Evolutionary conservation across 768 basidiomycete genomes (phyloP).

Genomic region (Lactarius deliciosus): DNA sequence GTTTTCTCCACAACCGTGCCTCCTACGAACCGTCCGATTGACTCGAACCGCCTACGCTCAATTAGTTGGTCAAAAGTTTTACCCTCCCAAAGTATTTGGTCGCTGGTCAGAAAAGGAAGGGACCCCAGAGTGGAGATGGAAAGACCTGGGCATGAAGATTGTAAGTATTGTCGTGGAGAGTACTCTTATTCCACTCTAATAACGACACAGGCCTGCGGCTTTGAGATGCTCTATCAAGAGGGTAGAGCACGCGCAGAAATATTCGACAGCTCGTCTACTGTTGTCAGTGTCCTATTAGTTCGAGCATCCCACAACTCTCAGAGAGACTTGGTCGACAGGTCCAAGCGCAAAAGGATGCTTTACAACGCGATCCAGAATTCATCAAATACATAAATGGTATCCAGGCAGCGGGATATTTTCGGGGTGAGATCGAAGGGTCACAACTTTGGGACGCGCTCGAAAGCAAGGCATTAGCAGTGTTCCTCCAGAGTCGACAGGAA

Average conservation of each 20-base stretch:
- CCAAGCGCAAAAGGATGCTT: constrained; percentile 65
- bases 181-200: neutral
- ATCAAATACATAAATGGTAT: constrained; percentile 69
- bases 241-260: constrained; percentile 57
- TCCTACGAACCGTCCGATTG: constrained; percentile 65
- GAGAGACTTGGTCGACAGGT: constrained; percentile 39
- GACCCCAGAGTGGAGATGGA: constrained; percentile 70
- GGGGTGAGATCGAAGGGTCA: constrained; percentile 74
- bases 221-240: constrained; percentile 95
- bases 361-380: constrained; percentile 69
- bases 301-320: neutral
- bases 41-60: constrained; percentile 95
- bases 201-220: constrained; percentile 74
- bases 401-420: constrained; percentile 69
- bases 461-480: constrained; percentile 63
- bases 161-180: constrained; percentile 41
- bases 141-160: constrained; percentile 91
- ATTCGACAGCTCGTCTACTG: constrained; percentile 43
- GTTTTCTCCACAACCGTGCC: constrained; percentile 72
- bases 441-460: constrained; percentile 73
- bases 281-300: constrained; percentile 42
- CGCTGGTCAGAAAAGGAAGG: constrained; percentile 63
- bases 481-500: constrained; percentile 56
- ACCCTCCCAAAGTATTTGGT: constrained; percentile 87
- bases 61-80: constrained; percentile 86